Conservation (phyloP, 2,329 filamentous ascomycete genomes). For the Parascedosporium putredinis region DNA sequence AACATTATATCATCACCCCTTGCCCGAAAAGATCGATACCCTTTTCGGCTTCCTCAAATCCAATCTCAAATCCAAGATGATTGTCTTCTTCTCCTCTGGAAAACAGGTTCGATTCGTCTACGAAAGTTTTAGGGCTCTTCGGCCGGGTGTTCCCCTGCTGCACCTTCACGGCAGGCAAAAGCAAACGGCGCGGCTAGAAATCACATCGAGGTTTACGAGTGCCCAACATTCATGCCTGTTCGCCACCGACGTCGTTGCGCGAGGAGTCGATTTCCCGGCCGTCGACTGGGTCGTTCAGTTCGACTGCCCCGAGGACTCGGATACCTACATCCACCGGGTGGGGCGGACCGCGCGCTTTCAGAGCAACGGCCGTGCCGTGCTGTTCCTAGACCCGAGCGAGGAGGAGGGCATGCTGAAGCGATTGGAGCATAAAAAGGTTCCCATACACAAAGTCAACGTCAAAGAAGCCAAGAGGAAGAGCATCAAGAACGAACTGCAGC, state of each 20-base stretch:
- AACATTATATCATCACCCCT: conserved; percentile 84
- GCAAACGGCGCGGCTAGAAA: conserved; percentile 77
- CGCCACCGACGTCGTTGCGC: conserved; percentile 87
- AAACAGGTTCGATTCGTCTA: conserved; percentile 97
- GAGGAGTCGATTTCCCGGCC: conserved; percentile 89
- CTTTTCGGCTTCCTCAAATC: conserved; percentile 86
- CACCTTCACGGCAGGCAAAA: conserved; percentile 94
- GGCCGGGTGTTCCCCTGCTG: conserved; percentile 85
- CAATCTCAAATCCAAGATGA: conserved; percentile 86
- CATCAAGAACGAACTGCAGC: conserved; percentile 77
- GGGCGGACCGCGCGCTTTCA: conserved; percentile 92
- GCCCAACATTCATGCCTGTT: conserved; percentile 83
- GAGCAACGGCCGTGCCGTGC: conserved; percentile 71
- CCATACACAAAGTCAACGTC: conserved; percentile 76
- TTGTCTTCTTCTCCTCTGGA: conserved; percentile 89
- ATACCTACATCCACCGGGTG: conserved; percentile 95
- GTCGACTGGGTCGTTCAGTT: conserved; percentile 98
- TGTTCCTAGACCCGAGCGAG: conserved; percentile 88
- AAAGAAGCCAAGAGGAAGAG: conserved; percentile 81
- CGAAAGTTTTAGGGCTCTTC: conserved; percentile 83
- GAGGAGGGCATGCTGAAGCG: conserved; percentile 83
- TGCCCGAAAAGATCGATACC: conserved; percentile 83
- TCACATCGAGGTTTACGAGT: conserved; percentile 71
- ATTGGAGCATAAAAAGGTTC: conserved; percentile 81
- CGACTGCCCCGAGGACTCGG: conserved; percentile 93